A percentile compares a stretch with the other conserved stretches of the same genome.
These are phyloP conservation scores for Davidsoniella eucalypti DNA, from an alignment of 2,329 filamentous ascomycete species.

Conservation along the genomic window DNA sequence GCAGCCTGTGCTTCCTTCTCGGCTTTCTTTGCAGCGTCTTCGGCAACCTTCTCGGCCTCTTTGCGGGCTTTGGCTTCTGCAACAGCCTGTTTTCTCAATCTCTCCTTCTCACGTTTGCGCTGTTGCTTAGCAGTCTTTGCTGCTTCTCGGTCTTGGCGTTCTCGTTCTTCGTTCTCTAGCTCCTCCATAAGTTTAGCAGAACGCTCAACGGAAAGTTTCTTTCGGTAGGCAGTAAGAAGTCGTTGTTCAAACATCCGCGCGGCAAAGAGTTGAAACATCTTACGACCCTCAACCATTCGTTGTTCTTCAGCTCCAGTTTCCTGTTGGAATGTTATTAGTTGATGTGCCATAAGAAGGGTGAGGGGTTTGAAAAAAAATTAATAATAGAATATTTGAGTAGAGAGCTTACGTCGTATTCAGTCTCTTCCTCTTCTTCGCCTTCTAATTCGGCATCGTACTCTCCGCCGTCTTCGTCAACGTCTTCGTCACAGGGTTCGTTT, in stretches of 20 bases:
- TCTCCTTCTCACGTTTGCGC: constrained; percentile 88
- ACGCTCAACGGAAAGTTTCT: constrained; percentile 87
- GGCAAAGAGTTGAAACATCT: constrained; percentile 99
- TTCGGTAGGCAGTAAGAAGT: constrained; percentile 89
- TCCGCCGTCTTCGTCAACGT: constrained; percentile 61
- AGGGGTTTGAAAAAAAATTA: not conserved
- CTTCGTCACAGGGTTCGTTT: constrained; percentile 29
- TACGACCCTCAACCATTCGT: constrained; percentile 92
- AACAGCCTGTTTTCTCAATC: constrained; percentile 69
- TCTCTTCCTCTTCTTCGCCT: constrained; percentile 12
- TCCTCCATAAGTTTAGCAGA: constrained; percentile 85
- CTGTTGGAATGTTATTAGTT: constrained; percentile 34
- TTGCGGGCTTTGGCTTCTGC: constrained; percentile 82
- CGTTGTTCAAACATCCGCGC: constrained; percentile 98
- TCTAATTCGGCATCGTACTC: constrained; percentile 29
- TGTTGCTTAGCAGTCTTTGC: constrained; percentile 91
- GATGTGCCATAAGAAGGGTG: not conserved
- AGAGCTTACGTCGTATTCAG: constrained; percentile 11
- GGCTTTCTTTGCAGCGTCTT: constrained; percentile 61
- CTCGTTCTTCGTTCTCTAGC: constrained; percentile 66
- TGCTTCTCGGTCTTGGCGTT: constrained; percentile 63
- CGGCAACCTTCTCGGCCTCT: constrained; percentile 77
- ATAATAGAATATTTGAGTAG: not conserved
- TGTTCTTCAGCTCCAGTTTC: constrained; percentile 96
- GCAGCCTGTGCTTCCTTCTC: constrained; percentile 65